Base-by-base conservation (phyloP, 192 early-diverging fungal genomes). In the Entomortierella parvispora region DNA sequence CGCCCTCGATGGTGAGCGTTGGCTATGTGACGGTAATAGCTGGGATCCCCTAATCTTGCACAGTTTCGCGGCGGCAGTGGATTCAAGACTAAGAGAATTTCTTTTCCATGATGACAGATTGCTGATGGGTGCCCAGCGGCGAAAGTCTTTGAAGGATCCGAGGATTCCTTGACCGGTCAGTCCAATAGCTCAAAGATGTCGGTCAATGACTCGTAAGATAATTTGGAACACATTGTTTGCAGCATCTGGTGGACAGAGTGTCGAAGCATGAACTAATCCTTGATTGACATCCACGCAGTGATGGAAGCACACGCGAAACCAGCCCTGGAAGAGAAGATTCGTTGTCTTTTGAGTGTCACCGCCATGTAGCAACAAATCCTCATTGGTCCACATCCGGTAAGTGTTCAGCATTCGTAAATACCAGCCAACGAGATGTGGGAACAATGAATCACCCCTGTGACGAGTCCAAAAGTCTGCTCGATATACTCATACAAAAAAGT, bases 221-320 rank as follows among this genome's bases (percentile, higher is more conserved):
- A 28, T 31, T 18, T 23, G 15, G n/a, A 31, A 23, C 7, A 10
- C 6, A 43, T 23, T 4, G 15, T 25, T n/a, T 31, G 23, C 56
- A 58, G 9, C 18, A 43, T 58, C 56, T 40, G 20, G 28, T 25
- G 4, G 3, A 60, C 26, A 29, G 26, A 60, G 43, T 33, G 22
- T 47, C n/a, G n/a, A n/a, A n/a, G 7, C 44, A 26, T 33, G 45
- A 60, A 43, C 58, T 60, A 47, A 60, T 47, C 58, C 26, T 47
- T 31, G 22, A 25, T n/a, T 29, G 44, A 60, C n/a, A 23, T 57
- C 44, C 15, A 43, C 34, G 31, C 40, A 60, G 45, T 31, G 45
- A 47, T n/a, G 45, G 58, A 60, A n/a, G 33, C 45, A 47, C 58
- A 31, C 58, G 29, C 25, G n/a, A 11, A 31, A 46, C 22, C 40